Evolutionary conservation across 169 alveolate genomes (phyloP).

Genomic region (Eimeria falciformis): DNA sequence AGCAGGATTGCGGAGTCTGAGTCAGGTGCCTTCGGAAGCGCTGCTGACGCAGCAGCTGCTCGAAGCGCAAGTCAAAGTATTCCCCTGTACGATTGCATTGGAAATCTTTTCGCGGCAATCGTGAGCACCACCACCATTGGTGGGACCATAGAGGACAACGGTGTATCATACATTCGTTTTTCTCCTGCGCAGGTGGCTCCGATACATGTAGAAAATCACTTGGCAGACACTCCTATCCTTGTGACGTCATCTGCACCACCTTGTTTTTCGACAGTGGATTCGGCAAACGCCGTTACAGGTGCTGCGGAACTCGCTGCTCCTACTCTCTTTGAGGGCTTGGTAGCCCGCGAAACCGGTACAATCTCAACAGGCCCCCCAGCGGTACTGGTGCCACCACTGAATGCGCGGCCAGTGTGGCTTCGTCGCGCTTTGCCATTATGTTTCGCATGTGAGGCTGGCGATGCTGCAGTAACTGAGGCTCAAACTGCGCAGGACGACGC

Average conservation of each 20-base stretch:
- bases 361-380: not conserved
- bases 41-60: conserved; percentile 10
- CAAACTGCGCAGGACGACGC: not conserved
- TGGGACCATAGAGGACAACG: not conserved
- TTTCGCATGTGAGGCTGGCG: conserved; percentile 34
- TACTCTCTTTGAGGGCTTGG: not conserved
- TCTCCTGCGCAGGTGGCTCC: conserved; percentile 32
- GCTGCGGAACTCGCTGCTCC: not conserved
- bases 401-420: conserved; percentile 22
- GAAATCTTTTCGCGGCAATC: conserved; percentile 16
- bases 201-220: conserved; percentile 24
- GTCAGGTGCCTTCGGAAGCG: not conserved
- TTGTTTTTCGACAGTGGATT: conserved; percentile 11
- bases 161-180: not conserved
- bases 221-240: not conserved
- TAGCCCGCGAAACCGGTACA: not conserved
- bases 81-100: conserved; percentile 15
- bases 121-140: not conserved
- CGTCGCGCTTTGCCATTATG: conserved; percentile 43
- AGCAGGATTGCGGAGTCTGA: not conserved
- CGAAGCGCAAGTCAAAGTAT: conserved; percentile 20
- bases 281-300: not conserved
- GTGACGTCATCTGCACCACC: conserved; percentile 8
- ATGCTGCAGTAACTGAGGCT: not conserved
- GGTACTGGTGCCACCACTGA: not conserved